Evolutionary conservation across 306 rosid species (phyloP).

Genomic region (Quercus robur): DNA sequence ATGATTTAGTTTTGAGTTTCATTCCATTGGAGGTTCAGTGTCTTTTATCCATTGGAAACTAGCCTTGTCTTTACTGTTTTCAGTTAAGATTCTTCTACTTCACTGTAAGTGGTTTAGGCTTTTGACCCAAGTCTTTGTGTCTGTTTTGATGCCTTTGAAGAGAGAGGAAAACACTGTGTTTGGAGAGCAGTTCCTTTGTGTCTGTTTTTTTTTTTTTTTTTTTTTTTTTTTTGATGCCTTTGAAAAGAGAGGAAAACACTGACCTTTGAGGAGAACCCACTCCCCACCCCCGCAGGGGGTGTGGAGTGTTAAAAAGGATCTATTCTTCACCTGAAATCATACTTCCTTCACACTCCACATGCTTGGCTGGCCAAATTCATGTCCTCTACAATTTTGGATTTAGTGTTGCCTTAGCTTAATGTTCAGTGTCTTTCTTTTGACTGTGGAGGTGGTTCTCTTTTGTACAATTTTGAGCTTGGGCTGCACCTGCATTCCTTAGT

Average conservation of each 20-base stretch:
- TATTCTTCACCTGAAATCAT: not conserved
- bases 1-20: not conserved
- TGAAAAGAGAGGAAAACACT: not conserved
- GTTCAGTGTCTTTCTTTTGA: not conserved
- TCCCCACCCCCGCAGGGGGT: no score
- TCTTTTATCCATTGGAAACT: not conserved
- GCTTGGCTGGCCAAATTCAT: not conserved
- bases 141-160: no score
- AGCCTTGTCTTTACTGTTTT: not conserved
- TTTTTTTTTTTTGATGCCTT: not conserved
- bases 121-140: no score
- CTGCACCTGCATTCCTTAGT: not conserved
- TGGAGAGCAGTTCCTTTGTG: not conserved
- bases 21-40: not conserved
- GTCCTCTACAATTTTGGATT: not conserved
- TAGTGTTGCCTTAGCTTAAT: not conserved
- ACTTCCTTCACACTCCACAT: not conserved
- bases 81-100: not conserved
- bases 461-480: not conserved
- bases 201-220: not conserved
- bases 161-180: not conserved
- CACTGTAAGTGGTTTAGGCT: not conserved
- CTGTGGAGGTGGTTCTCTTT: not conserved
- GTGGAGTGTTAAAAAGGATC: not conserved
- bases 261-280: not conserved